These are phyloP conservation scores for sweet orange (Citrus sinensis) DNA, from an alignment of 345 rosid species.

Conservation along the genomic window DVS_A1.0 CM039169.1:27773001-27773500, in stretches of 20 bases:
- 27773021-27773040: slow-evolving; percentile 61
- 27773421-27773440: background rate
- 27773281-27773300: background rate
- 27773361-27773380: background rate
- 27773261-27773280: background rate
- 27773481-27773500: background rate
- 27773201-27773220: background rate
- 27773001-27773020: slow-evolving; percentile 65
- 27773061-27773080: slow-evolving; percentile 14
- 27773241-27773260: background rate
- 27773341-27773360: background rate
- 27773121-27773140: too few species aligned
- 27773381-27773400: background rate
- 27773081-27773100: background rate
- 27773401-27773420: background rate
- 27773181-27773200: background rate
- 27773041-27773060: slow-evolving; percentile 30
- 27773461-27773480: background rate
- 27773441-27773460: background rate
- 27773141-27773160: background rate
- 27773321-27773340: background rate
- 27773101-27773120: background rate
- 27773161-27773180: background rate
- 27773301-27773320: background rate
- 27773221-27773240: background rate